Evolutionary conservation across 306 rosid genomes (phyloP), one percentile per base, ranked within the genome.

Genomic region (Trichosanthes truncata): DNA sequence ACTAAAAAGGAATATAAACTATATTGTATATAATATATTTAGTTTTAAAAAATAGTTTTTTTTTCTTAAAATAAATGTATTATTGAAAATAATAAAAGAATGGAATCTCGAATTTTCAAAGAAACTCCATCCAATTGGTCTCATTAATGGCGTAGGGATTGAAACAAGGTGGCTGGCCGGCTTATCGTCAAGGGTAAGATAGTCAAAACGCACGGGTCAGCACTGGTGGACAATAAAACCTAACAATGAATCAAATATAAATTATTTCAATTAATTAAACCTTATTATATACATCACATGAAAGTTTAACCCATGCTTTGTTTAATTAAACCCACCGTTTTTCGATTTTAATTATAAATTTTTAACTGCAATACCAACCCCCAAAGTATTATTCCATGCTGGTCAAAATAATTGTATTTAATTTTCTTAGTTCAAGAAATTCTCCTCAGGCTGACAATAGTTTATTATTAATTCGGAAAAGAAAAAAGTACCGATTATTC

Each of bases 211-310:
- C 49, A 20, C 8, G 76, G 53, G 76, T 43, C 76, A 69, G 56
- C 55, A 43, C 3, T 23, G 55, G 76, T 69, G 36, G 55, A 69
- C 76, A 55, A 69, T 69, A 45, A 69, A 69, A 41, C 74, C 74
- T 36, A 67, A 67, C 46, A 40, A 67, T 36, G 20, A 66, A 36
- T 36, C 29, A 20, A 55, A 18, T 23, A 5, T 21, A 23, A 61
- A 61, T 38, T 67, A n/a, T 68, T 68, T 21, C n/a, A 68, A 21
- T 68, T 68, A 61, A 20, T 41, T 40, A 40, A 65, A 68, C 75
- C 14, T 68, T 68, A 10, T 40, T 40, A 9, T n/a, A 68, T 68
- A 11, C 18, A 20, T 40, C 74, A 38, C 48, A 38, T 9, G 15
- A 35, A 65, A 35, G 2, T 65, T 65, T 35, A 65, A 18, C 73